phyloP scores from a whole-genome alignment of 768 basidiomycete genomes.

The Panellus pusillus region DNA sequence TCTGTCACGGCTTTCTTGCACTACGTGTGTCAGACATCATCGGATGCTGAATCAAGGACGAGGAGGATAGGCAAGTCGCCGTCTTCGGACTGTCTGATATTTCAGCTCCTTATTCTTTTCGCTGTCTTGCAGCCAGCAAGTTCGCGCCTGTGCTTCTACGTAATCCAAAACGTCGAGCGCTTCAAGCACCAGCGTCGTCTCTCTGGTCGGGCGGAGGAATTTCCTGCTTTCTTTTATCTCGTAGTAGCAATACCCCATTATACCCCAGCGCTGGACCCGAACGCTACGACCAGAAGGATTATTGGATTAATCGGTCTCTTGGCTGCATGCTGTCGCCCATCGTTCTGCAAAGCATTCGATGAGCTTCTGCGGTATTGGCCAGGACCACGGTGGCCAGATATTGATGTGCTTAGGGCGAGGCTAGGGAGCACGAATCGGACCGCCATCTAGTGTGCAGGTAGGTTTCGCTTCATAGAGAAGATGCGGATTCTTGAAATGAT shows the following conservation, averaged over 20 bases:
- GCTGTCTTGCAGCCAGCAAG: slow-evolving; percentile 44
- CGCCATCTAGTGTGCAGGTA: too few species aligned
- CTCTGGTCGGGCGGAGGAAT: slow-evolving; percentile 40
- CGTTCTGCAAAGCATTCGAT: too few species aligned
- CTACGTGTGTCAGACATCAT: slow-evolving; percentile 50
- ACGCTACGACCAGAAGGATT: too few species aligned
- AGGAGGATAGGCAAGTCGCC: slow-evolving; percentile 36
- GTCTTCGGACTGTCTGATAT: not conserved
- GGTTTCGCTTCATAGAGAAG: too few species aligned
- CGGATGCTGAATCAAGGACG: slow-evolving; percentile 28
- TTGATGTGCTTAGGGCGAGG: too few species aligned
- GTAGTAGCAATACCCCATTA: not conserved
- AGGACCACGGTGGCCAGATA: too few species aligned
- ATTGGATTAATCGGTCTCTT: not conserved
- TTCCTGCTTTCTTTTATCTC: slow-evolving; percentile 47
- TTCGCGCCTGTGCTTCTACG: slow-evolving; percentile 69
- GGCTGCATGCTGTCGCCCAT: too few species aligned
- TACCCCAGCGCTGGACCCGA: not conserved
- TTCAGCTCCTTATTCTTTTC: not conserved
- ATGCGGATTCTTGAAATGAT: too few species aligned
- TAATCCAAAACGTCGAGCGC: slow-evolving; percentile 31
- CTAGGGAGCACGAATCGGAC: too few species aligned
- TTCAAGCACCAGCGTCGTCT: slow-evolving; percentile 25
- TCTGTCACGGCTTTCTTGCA: slow-evolving; percentile 74
- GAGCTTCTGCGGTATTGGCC: too few species aligned